Conservation (phyloP, 768 basidiomycete species). For the Russula foetens region DNA sequence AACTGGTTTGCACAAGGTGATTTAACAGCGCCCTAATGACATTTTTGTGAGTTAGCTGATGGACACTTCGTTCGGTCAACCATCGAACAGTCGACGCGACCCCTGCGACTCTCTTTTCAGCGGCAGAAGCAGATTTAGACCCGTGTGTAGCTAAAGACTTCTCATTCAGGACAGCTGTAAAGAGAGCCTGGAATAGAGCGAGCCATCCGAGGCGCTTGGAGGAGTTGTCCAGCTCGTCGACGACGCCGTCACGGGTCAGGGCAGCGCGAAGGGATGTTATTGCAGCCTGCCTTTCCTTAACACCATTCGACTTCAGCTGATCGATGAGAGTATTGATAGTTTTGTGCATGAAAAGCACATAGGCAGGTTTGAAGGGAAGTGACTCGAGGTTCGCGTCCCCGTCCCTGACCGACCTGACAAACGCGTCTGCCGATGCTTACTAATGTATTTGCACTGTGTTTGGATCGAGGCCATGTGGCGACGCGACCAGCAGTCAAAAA, state of each 20-base stretch:
- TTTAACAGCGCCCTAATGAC: slow-evolving; percentile 49
- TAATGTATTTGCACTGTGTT: slow-evolving; percentile 9
- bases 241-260: slow-evolving; percentile 44
- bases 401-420: not conserved
- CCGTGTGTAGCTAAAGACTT: slow-evolving; percentile 35
- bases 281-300: slow-evolving; percentile 65
- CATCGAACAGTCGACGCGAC: slow-evolving; percentile 62
- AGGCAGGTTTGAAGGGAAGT: not conserved
- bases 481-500: too few species aligned
- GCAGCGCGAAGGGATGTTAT: slow-evolving; percentile 40
- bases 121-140: slow-evolving; percentile 36
- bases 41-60: slow-evolving; percentile 42
- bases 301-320: slow-evolving; percentile 50
- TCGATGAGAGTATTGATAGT: slow-evolving; percentile 43
- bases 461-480: not conserved
- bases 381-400: not conserved
- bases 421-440: not conserved
- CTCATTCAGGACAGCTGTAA: slow-evolving; percentile 57
- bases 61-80: slow-evolving; percentile 58
- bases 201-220: slow-evolving; percentile 45
- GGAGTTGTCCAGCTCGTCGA: slow-evolving; percentile 32
- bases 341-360: slow-evolving; percentile 25
- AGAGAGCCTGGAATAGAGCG: slow-evolving; percentile 64
- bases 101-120: slow-evolving; percentile 54
- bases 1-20: slow-evolving; percentile 56